Base-by-base conservation (phyloP, 208 protist species). In the Crithidia expoeki region DNA sequence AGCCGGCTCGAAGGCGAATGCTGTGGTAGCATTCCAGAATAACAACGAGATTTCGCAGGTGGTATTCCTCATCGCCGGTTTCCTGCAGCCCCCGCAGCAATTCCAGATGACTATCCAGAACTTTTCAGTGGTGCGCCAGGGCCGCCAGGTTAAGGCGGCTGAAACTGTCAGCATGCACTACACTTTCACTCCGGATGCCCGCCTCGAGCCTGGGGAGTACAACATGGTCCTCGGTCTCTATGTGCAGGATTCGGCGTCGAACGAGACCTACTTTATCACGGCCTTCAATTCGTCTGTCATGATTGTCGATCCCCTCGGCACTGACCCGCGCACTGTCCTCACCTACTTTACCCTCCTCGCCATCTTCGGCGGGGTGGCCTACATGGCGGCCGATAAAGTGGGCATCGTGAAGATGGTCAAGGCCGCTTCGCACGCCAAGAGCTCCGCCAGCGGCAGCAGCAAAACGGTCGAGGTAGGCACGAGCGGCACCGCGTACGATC, bases 81-180 rank as follows among this genome's bases (percentile, higher is more conserved):
- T 86, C 57, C 70, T 96, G 30, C 79, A 88, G 49, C 84, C 82
- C 6, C 49, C 75, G 9, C 64, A 79, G 44, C 36, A 58, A 28
- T 86, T 74, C 68, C 51, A 79, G 47, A 79, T 66, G 6, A 73
- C 88, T 2, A 25, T 96, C 19, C 91, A 96, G 78, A 97, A 97
- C 88, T 97, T 97, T 64, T 95, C 90, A 10, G 83, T 88, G 42
- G 80, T 94, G 23, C 85, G 86, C 47, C 85, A 96, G 51, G 90
- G 76, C 4, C 88, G 91, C 53, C 72, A 56, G 25, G 87, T 97
- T 23, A 52, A 53, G 47, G 75, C 64, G 27, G 53, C 63, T 4
- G 89, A 97, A 69, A 87, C 86, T 16, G 78, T 79, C 36, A 95
- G 75, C 50, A 82, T 97, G 68, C 79, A 87, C 2, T 97, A 95